Conservation (phyloP, 2,329 filamentous ascomycete genomes). For the Acephala macrosclerotiorum region DNA sequence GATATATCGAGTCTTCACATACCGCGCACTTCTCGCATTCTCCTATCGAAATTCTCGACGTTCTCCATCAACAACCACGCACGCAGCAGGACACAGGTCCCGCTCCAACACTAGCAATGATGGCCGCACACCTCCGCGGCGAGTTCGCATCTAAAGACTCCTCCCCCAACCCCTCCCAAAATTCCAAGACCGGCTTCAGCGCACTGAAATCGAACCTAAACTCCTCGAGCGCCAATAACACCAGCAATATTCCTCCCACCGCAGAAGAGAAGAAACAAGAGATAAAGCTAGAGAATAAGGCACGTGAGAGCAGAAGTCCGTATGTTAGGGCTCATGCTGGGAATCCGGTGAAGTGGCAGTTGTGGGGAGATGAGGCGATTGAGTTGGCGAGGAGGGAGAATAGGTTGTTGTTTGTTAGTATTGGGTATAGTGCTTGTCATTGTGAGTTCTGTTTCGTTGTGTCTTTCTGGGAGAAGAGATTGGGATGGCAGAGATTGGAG, state of each 20-base stretch:
- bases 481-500: background rate
- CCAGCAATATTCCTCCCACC: background rate
- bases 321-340: conserved; percentile 78
- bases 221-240: background rate
- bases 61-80: background rate
- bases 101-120: conserved; percentile 28
- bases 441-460: conserved; percentile 62
- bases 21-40: background rate
- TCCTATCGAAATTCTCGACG: background rate
- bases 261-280: conserved; percentile 33
- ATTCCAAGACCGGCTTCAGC: background rate
- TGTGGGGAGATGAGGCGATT: conserved; percentile 80
- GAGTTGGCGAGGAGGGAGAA: conserved; percentile 81
- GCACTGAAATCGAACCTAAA: background rate
- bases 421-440: conserved; percentile 95
- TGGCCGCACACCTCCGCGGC: conserved; percentile 40
- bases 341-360: conserved; percentile 91
- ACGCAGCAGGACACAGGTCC: background rate
- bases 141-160: conserved; percentile 13
- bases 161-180: no score
- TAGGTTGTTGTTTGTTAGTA: conserved; percentile 89
- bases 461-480: background rate
- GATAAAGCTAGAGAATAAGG: conserved; percentile 57
- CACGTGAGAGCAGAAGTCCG: conserved; percentile 68
- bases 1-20: background rate